Evolutionary conservation across 495 filamentous ascomycete genomes (phyloP).

Genomic region (Xylaria scruposa): DNA sequence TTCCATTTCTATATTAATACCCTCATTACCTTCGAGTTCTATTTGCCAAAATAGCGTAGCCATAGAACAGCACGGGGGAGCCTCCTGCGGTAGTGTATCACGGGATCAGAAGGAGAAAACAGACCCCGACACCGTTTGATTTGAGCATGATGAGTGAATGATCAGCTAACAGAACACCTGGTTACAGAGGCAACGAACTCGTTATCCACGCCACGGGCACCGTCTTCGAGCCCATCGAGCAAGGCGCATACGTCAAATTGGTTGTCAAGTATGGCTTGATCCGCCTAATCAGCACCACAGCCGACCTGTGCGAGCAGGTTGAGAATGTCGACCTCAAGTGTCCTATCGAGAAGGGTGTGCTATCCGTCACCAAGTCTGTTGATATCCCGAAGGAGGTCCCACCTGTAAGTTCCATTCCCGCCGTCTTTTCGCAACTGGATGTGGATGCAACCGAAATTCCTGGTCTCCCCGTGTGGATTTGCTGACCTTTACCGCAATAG

Average conservation of each 20-base stretch:
- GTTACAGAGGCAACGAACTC: constrained; percentile 75
- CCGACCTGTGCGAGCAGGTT: constrained; percentile 88
- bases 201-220: constrained; percentile 77
- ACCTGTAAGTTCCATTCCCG: constrained; percentile 67
- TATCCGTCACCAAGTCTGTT: constrained; percentile 77
- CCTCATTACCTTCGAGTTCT: neutral
- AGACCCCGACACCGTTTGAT: neutral
- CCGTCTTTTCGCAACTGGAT: neutral
- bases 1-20: neutral
- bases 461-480: neutral
- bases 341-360: constrained; percentile 78
- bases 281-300: constrained; percentile 76
- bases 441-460: neutral
- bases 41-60: neutral
- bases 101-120: neutral
- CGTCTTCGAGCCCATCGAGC: constrained; percentile 69
- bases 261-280: constrained; percentile 95
- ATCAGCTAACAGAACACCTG: constrained; percentile 26
- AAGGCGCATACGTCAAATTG: constrained; percentile 79
- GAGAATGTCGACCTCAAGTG: constrained; percentile 87
- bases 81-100: neutral
- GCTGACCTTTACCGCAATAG: constrained; percentile 50
- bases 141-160: constrained; percentile 22
- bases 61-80: neutral
- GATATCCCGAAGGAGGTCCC: constrained; percentile 88